Percentiles rank a stretch among this genome's conserved stretches.
Evolutionary conservation across 2,329 filamentous ascomycete genomes (phyloP).

Genomic region (Chaetomium sp.): DNA sequence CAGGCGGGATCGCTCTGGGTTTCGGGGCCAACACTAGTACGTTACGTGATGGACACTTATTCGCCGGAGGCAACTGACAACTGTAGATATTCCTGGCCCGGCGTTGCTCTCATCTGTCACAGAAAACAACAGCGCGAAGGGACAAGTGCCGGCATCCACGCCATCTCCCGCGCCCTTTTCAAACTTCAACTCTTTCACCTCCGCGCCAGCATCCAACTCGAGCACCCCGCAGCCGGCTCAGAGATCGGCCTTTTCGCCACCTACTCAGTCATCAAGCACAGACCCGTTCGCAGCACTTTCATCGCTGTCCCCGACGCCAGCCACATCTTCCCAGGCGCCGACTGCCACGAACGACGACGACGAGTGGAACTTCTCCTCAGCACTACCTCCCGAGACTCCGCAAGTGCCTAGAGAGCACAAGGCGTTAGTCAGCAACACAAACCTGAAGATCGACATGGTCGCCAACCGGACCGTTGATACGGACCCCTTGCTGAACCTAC

Average conservation of each 20-base stretch:
- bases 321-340: conserved; percentile 41
- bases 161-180: conserved; percentile 48
- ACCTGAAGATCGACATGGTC: conserved; percentile 72
- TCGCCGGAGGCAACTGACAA: conserved; percentile 34
- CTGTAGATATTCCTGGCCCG: conserved; percentile 63
- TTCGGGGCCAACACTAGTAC: conserved; percentile 69
- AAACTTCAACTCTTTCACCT: conserved; percentile 58
- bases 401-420: conserved; percentile 60
- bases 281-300: conserved; percentile 59
- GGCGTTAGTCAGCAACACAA: conserved; percentile 68
- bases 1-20: conserved; percentile 82
- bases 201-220: conserved; percentile 54
- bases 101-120: conserved; percentile 66
- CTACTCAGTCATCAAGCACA: conserved; percentile 42
- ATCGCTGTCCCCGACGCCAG: conserved; percentile 43
- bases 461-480: conserved; percentile 61
- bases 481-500: conserved; percentile 64
- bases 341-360: conserved; percentile 66
- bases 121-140: conserved; percentile 60
- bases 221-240: conserved; percentile 56
- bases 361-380: conserved; percentile 91
- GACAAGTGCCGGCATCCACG: conserved; percentile 45
- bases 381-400: conserved; percentile 64
- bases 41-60: conserved; percentile 37
- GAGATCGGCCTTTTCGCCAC: conserved; percentile 51